Percentiles rank a stretch among this genome's conserved stretches.
These are phyloP conservation scores for Pichia occidentalis DNA, from an alignment of 805 yeast genomes.

Conservation along the genomic window DNA sequence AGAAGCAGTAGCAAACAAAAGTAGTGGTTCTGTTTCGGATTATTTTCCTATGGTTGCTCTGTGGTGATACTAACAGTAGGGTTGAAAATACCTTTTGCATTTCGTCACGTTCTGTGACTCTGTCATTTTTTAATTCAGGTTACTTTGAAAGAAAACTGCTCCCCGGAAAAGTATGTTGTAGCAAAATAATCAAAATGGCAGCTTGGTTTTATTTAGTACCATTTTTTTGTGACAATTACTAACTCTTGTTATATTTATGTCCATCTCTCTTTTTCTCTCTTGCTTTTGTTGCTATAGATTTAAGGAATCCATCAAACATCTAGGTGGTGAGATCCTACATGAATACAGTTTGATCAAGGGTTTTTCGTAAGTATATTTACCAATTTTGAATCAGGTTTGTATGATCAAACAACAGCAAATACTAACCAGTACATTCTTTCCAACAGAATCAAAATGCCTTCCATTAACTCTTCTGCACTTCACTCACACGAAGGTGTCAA, in stretches of 20 bases:
- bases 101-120: no score
- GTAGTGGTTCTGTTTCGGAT: no score
- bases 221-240: no score
- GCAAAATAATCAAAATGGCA: neutral
- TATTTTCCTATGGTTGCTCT: no score
- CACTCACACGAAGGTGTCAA: slow-evolving; percentile 46
- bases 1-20: no score
- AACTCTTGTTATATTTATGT: no score
- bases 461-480: slow-evolving; percentile 41
- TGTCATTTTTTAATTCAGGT: slow-evolving; percentile 1
- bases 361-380: slow-evolving; percentile 34
- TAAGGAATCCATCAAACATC: slow-evolving; percentile 41
- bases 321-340: slow-evolving; percentile 57
- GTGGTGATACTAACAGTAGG: no score
- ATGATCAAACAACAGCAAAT: neutral
- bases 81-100: no score
- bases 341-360: slow-evolving; percentile 65
- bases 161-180: slow-evolving; percentile 5
- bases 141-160: slow-evolving; percentile 10
- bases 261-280: no score
- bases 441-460: slow-evolving; percentile 56
- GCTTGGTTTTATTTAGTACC: no score
- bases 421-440: slow-evolving; percentile 12
- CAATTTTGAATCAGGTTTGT: neutral
- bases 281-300: slow-evolving; percentile 21